phyloP scores from a whole-genome alignment of 208 protist species.

The Leishmania tropica region DNA sequence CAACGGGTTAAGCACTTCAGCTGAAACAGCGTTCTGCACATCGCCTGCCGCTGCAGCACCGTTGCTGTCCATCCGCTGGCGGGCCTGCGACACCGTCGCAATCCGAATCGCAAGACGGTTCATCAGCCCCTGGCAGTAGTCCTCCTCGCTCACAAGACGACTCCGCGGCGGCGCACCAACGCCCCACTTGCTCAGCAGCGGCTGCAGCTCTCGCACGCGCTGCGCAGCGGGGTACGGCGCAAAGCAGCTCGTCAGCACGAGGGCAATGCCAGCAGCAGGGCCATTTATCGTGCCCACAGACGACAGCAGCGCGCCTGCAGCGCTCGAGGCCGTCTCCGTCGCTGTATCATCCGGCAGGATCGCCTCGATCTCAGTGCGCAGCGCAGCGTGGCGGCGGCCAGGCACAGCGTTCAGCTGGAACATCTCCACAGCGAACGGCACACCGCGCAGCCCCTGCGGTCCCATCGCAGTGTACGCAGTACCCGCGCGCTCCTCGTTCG shows the following conservation, averaged over 20 bases:
- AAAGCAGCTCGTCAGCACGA: constrained; percentile 42
- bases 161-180: constrained; percentile 7
- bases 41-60: constrained; percentile 6
- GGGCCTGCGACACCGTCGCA: neutral
- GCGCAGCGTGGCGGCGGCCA: constrained; percentile 39
- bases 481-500: constrained; percentile 29
- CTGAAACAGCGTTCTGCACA: neutral
- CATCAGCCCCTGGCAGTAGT: constrained; percentile 7
- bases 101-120: neutral
- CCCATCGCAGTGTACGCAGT: constrained; percentile 29
- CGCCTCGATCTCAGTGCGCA: constrained; percentile 58
- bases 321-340: constrained; percentile 17
- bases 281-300: constrained; percentile 24
- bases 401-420: constrained; percentile 59
- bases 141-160: constrained; percentile 3
- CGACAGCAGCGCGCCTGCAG: constrained; percentile 28
- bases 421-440: constrained; percentile 61
- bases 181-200: constrained; percentile 4
- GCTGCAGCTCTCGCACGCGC: constrained; percentile 5
- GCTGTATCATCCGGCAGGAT: constrained; percentile 24
- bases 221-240: constrained; percentile 37
- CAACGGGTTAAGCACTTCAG: neutral
- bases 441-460: constrained; percentile 51
- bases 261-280: constrained; percentile 22
- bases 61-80: constrained; percentile 17